Evolutionary conservation across 345 rosid species (phyloP), one percentile per base, ranked within the genome.

Genomic region (Limnanthes douglasii): DNA sequence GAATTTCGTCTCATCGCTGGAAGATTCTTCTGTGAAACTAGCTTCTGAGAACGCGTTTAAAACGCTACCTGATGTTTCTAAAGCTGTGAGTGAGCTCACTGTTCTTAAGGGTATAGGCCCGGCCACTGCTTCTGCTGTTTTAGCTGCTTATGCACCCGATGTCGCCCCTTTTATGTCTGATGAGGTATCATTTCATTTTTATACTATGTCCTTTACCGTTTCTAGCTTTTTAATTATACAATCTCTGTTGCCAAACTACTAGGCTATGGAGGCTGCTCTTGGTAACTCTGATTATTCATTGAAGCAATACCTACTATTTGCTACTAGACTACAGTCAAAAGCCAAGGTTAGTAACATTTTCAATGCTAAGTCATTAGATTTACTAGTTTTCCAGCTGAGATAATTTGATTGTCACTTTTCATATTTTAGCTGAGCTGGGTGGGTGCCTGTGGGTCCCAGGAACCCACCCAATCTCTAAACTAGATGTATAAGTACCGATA

Each of bases 31-130:
- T 17, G 90, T 76, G 51, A 65, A 72, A 57, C 68, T 73, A 16
- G 73, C 84, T 51, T 79, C 93, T 34, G 66, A 57, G 5, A 74
- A 74, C 54, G 90, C 97, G 15, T 83, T 88, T 26, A 46, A 45
- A 16, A 62, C 78, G 13, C 90, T 88, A 32, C 90, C 97, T 5
- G 81, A 79, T 48, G 17, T 76, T 19, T 60, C 78, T 21, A 73
- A 70, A 45, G 86, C 95, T 4, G 61, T 83, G 14, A 57, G 69
- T 8, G 75, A 64, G 62, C 84, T 88, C 11, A 76, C 79, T 1
- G 75, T 83, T 5, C 55, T 88, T 60, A 83, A 79, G 65, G 98
- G 97, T 3, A 78, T 83, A 1, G 93, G 95, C 35, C 79, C 95
- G 5, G 98, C 98, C 5, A 79, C 93, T 0, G 93, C 90, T 6